phyloP scores from a whole-genome alignment of 2,329 filamentous ascomycete species.

The Aspergillus sp. region DNA sequence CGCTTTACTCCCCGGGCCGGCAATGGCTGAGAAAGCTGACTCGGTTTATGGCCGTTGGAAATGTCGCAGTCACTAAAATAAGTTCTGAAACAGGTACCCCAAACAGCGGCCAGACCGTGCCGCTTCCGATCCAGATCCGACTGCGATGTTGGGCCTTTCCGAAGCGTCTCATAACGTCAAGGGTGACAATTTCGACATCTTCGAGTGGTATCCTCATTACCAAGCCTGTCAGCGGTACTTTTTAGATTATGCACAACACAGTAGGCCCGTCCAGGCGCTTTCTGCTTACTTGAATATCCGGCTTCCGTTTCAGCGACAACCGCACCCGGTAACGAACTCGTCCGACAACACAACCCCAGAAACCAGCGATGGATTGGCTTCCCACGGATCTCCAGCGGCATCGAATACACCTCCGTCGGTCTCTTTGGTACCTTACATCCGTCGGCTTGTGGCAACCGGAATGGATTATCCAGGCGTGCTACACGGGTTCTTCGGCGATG shows the following conservation, averaged over 20 bases:
- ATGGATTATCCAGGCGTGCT: conserved; percentile 87
- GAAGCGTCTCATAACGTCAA: conserved; percentile 42
- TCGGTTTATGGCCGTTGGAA: background rate
- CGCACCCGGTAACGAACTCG: conserved; percentile 53
- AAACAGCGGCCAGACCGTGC: conserved; percentile 23
- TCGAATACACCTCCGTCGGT: conserved; percentile 52
- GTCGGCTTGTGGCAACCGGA: conserved; percentile 86
- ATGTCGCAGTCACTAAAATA: conserved; percentile 19
- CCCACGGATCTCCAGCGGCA: conserved; percentile 41
- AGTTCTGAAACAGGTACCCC: conserved; percentile 25
- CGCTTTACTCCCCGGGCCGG: background rate
- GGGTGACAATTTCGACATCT: conserved; percentile 64
- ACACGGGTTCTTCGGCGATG: conserved; percentile 95
- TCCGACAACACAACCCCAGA: conserved; percentile 33
- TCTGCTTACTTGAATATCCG: conserved; percentile 91
- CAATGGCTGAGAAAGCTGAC: background rate
- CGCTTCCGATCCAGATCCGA: conserved; percentile 40
- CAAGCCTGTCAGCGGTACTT: conserved; percentile 91
- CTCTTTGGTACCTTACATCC: conserved; percentile 84
- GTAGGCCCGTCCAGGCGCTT: conserved; percentile 79
- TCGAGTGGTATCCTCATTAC: conserved; percentile 91
- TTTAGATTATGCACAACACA: conserved; percentile 86
- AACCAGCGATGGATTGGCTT: conserved; percentile 46
- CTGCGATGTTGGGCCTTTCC: conserved; percentile 42
- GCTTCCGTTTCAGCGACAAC: conserved; percentile 77